phyloP scores from a whole-genome alignment of 1,139 yeast species.

The Dujonia santamariae region DNA sequence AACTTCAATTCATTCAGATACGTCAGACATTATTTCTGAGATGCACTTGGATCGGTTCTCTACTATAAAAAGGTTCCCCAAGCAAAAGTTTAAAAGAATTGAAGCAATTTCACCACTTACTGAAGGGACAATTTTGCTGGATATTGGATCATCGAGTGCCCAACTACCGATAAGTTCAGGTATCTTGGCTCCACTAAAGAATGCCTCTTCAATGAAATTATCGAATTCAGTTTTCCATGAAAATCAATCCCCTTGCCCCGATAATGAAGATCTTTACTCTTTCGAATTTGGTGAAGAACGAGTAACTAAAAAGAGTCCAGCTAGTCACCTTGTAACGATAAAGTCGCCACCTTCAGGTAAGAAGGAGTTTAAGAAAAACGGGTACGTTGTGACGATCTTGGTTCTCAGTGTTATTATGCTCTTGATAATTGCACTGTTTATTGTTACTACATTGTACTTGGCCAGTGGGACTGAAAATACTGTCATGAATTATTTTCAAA shows the following conservation, averaged over 20 bases:
- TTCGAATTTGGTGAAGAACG: constrained; percentile 2
- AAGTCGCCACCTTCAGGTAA: too few species aligned
- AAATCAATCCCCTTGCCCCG: too few species aligned
- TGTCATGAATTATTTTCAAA: constrained; percentile 17
- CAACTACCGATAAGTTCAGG: constrained; percentile 1
- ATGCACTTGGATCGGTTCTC: too few species aligned
- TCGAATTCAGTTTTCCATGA: too few species aligned
- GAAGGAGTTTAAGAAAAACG: too few species aligned
- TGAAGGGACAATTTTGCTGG: constrained; percentile 7
- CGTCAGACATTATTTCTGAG: too few species aligned
- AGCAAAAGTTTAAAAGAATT: constrained; percentile 10
- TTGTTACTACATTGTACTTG: constrained; percentile 13
- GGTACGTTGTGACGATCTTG: constrained; percentile 6
- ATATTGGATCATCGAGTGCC: background rate
- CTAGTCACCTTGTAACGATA: too few species aligned
- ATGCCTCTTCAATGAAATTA: background rate
- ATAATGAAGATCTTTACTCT: constrained; percentile 7
- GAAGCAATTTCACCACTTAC: constrained; percentile 16
- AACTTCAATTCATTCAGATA: too few species aligned
- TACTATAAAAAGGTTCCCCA: too few species aligned
- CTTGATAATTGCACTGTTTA: background rate
- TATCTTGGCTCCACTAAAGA: background rate
- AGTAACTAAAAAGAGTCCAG: too few species aligned
- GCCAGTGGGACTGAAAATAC: constrained; percentile 18
- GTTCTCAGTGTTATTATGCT: too few species aligned